Evolutionary conservation across 352 stramenopile species (phyloP), one percentile per base, ranked within the genome.

Genomic region (Phytophthora aleatoria): DNA sequence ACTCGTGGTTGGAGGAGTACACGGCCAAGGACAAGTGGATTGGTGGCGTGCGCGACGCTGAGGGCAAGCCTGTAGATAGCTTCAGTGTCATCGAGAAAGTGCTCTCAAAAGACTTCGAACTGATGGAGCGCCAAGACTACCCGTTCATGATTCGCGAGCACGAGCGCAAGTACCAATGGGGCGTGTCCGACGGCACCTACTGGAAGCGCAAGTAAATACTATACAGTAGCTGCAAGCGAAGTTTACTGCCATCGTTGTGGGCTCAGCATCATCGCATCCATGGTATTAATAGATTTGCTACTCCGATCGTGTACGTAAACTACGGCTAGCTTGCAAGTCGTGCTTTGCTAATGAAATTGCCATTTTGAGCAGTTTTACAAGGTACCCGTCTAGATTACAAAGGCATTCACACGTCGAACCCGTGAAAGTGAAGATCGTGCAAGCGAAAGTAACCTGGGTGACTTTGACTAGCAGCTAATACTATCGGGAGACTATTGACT

Each of bases 1-100:
- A 98, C 77, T 98, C 92, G 52, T 99, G 96, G 96, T 74, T 99
- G 50, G 87, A 97, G 61, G 94, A 99, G 67, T 99, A 98, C 79
- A 99, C 97, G 7, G 69, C 82, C n/a, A 87, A 90, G 56, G 78
- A 92, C 35, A 85, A 96, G 53, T 97, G 90, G 90, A 91, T 97
- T 59, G 89, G 88, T 12, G 89, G 67, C 10, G 68, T 77, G 12
- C 61, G 73, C 2, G 77, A 83, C 35, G 64, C 54, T 4, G 55
- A 83, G 15, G 77, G 74, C 15, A 63, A 76, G n/a, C 69, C 71
- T 10, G 75, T 85, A 9, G 82, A 88, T 64, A 93, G 83, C 65
- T 92, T 92, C 52, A 70, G 76, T 49, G 76, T 87, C 30, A 77
- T 97, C 6, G 61, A 85, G 51, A 52, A 66, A 44, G 42, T 93